Base-by-base conservation (phyloP, 257 asterid species). In the Paulownia fortunei region DNA sequence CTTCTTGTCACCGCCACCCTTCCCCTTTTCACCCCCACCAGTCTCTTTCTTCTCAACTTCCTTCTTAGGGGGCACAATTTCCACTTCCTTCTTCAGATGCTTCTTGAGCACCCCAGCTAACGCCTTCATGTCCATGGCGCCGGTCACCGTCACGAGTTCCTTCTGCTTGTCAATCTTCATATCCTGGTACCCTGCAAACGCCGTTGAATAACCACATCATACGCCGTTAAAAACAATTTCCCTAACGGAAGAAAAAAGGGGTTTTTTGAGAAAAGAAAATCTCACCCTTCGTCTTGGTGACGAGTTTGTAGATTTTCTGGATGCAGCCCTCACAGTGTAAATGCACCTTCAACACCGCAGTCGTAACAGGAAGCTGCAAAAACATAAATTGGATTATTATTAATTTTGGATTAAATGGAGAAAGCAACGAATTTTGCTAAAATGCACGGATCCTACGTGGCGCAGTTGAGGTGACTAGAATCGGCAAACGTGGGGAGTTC, bases 261-360 rank as follows among this genome's bases (percentile, higher is more conserved):
- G 49, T 12, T 13, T 37, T n/a, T 15, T 12, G 6, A 6, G 32
- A 59, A 27, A 24, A 15, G 47, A 19, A 27, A 19, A 21, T 21
- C 32, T 73, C 71, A 92, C 98, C 98, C 79, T 84, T 88, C 27
- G 97, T 85, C 56, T 88, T 88, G 72, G 83, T 58, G 59, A 91
- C 87, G 16, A 77, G 77, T 75, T 70, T 94, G 69, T 65, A 34
- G 42, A 94, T 92, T 73, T 89, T 94, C 71, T 86, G 86, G 6
- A 87, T 84, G 84, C 98, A 94, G 36, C 98, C 98, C 24, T 94
- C 91, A 52, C 98, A 94, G 81, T 94, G 97, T 2, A 94, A 67
- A n/a, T 83, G 49, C 18, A 89, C 77, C 82, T 87, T 94, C 84
- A 94, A 4, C 72, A 79, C 86, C 42, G 93, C 92, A 60, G 96